Percentiles rank a stretch among this genome's conserved stretches.
Conservation (phyloP, 169 alveolate genomes). For the Cardiosporidium cionae region DNA sequence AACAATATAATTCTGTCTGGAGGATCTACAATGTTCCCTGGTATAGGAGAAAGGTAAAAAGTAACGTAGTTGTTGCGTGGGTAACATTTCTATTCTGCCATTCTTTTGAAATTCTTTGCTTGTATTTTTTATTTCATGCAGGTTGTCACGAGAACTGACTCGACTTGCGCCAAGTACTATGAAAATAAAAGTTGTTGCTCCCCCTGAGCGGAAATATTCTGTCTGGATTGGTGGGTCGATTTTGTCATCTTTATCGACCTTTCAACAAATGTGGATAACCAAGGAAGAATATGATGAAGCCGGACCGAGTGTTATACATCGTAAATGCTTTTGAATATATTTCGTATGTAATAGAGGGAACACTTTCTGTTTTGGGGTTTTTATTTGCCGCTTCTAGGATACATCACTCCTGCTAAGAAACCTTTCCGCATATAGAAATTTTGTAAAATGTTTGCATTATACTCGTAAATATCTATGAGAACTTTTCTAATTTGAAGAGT, state of each 20-base stretch:
- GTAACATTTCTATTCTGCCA: neutral
- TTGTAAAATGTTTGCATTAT: no score
- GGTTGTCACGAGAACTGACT: slow-evolving; percentile 88
- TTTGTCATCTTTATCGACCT: slow-evolving; percentile 81
- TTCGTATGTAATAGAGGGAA: no score
- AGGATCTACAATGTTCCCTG: slow-evolving; percentile 90
- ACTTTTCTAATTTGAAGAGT: no score
- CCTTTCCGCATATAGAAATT: no score
- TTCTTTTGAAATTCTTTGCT: neutral
- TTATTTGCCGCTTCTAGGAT: no score
- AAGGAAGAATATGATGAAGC: slow-evolving; percentile 92
- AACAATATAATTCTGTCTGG: slow-evolving; percentile 87
- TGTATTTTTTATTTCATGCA: slow-evolving; percentile 11
- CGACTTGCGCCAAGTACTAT: slow-evolving; percentile 89
- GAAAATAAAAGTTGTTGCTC: slow-evolving; percentile 93
- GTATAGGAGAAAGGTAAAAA: slow-evolving; percentile 83
- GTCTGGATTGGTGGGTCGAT: slow-evolving; percentile 97
- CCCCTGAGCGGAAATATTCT: slow-evolving; percentile 92
- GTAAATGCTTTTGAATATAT: slow-evolving; percentile 53
- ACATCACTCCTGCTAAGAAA: no score
- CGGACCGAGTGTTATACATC: slow-evolving; percentile 92
- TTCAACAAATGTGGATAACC: slow-evolving; percentile 93
- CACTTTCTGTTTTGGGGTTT: neutral
- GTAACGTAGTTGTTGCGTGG: neutral
- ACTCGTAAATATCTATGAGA: no score